phyloP scores from a whole-genome alignment of 768 basidiomycete species.

The Cyclocybe aegerita region DNA sequence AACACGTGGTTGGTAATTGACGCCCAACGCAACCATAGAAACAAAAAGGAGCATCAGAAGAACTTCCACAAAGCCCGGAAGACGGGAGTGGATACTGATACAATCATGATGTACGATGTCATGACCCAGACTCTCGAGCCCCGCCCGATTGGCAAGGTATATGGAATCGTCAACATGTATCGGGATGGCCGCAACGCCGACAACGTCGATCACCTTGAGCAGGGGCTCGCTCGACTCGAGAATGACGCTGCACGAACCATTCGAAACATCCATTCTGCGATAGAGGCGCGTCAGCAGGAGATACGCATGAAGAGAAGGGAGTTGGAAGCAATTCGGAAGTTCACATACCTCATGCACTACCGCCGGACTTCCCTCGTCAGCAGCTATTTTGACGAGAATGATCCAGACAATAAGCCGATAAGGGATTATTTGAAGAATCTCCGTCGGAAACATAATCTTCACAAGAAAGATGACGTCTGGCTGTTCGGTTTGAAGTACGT shows the following conservation, averaged over 20 bases:
- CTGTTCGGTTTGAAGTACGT: constrained; percentile 22
- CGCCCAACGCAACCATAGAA: constrained; percentile 4
- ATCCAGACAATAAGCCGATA: constrained; percentile 11
- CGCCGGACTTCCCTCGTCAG: constrained; percentile 12
- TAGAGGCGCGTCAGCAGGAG: background rate
- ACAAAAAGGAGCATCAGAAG: constrained; percentile 12
- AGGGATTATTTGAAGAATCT: constrained; percentile 16
- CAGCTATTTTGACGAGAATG: constrained; percentile 20
- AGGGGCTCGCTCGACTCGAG: constrained; percentile 25
- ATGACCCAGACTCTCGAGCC: constrained; percentile 8
- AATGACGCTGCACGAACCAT: constrained; percentile 15
- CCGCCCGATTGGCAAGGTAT: constrained; percentile 12
- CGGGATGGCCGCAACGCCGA: constrained; percentile 16
- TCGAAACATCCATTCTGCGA: constrained; percentile 7
- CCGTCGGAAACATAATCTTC: constrained; percentile 13
- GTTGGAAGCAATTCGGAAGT: constrained; percentile 24
- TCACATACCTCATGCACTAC: constrained; percentile 29
- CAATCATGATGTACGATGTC: constrained; percentile 16
- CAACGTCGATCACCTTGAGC: constrained; percentile 24
- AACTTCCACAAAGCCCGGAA: constrained; percentile 11
- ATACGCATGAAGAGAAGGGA: constrained; percentile 15
- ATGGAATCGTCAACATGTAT: constrained; percentile 21
- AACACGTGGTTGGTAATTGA: background rate
- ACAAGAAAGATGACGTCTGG: constrained; percentile 21
- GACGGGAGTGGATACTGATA: constrained; percentile 12